Evolutionary conservation across 352 stramenopile genomes (phyloP).

Genomic region (Aphanomyces astaci): DNA sequence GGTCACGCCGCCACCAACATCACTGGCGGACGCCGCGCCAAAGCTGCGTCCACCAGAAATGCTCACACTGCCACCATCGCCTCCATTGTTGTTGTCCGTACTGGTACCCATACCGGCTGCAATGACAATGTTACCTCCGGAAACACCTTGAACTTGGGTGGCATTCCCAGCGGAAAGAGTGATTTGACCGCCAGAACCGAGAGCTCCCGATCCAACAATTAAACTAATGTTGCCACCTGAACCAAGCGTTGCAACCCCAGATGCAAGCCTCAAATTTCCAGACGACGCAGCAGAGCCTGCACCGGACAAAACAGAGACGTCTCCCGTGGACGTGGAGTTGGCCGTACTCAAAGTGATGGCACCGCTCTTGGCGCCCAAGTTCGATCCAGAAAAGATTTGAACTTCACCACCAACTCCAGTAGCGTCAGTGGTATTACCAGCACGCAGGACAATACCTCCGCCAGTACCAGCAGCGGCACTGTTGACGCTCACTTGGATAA

Average conservation of each 20-base stretch:
- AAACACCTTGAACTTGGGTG: neutral
- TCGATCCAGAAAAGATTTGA: slow-evolving; percentile 2
- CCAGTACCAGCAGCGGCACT: slow-evolving; percentile 28
- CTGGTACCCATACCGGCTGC: slow-evolving; percentile 4
- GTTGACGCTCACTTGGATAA: slow-evolving; percentile 43
- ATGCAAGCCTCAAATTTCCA: neutral
- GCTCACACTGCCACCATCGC: slow-evolving; percentile 37
- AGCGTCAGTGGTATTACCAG: slow-evolving; percentile 32
- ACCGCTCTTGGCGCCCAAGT: slow-evolving; percentile 3
- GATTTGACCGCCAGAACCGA: slow-evolving; percentile 18
- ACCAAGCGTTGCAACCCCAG: slow-evolving; percentile 8
- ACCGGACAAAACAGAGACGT: neutral
- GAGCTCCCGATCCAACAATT: slow-evolving; percentile 13
- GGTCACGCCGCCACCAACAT: neutral
- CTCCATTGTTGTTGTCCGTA: slow-evolving; percentile 41
- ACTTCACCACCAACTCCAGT: slow-evolving; percentile 27
- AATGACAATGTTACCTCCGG: slow-evolving; percentile 7
- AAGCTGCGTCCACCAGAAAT: neutral
- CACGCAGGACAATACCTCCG: slow-evolving; percentile 38
- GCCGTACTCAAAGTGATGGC: slow-evolving; percentile 16
- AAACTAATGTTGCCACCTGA: slow-evolving; percentile 21
- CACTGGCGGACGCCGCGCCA: neutral
- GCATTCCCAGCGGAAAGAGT: slow-evolving; percentile 3
- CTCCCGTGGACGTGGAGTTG: neutral
- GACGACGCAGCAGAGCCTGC: neutral